Base-by-base conservation (phyloP, 805 yeast genomes). In the Kodamaea neixiangensis region DNA sequence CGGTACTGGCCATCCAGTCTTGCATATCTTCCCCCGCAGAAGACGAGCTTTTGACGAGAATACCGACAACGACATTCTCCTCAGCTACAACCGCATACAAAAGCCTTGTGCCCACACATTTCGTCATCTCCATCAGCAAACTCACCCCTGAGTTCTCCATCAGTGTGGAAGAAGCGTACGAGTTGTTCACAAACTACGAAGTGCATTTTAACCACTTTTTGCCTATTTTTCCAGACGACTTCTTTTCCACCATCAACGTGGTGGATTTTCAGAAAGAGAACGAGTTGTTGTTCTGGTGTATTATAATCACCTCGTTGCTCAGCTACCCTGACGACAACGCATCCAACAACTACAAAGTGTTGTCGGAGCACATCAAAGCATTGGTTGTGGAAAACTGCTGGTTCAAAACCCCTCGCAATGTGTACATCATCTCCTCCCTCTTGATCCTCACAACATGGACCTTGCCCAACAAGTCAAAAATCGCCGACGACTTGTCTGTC, bases 381-480 rank as follows among this genome's bases (percentile, higher is more conserved):
- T 62, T 74, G 55, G 75, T 74, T 25, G 76, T 72, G 46, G 66
- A 67, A 44, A 66, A 63, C 51, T 73, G 78, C 59, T 75, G 79
- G 79, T 61, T 69, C 47, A 63, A 64, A 42, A 75, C 78, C n/a
- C 79, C 79, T 13, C 65, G 79, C 54, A 71, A 76, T 9, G 67
- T 73, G 14, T 72, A 70, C 54, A 67, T 70, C 2, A 56, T 75
- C 35, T 62, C 70, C 17, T 65, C 77, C 5, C 64, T 75, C 35
- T 59, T 73, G 40, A 64, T 75, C n/a, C 64, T 75, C 48, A 73
- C 78, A 7, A 72, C 77, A 4, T 75, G 79, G 79, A 76, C 78
- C 15, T 61, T 75, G 29, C 78, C 77, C 5, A 59, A 58, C 29
- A 48, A 55, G 15, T 51, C 63, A 29, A 62, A 64, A 29, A 53